phyloP scores from a whole-genome alignment of 495 filamentous ascomycete genomes.

The Viridothelium virens region DNA sequence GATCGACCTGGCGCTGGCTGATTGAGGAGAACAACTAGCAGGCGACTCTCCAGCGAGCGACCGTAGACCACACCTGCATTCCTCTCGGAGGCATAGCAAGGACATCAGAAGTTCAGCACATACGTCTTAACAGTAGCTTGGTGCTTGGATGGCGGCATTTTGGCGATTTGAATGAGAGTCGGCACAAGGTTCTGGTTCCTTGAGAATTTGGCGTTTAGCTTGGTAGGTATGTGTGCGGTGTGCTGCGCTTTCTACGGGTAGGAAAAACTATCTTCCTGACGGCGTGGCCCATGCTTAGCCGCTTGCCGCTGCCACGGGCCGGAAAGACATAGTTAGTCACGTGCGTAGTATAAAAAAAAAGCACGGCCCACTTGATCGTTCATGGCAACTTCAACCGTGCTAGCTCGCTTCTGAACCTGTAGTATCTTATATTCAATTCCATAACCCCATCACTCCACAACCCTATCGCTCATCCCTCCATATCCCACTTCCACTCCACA shows the following conservation, averaged over 20 bases:
- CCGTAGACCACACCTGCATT: conserved; percentile 56
- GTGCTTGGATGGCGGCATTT: conserved; percentile 21
- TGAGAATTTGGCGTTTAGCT: too few species aligned
- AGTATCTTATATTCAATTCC: neutral
- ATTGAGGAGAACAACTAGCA: conserved; percentile 19
- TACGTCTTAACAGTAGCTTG: conserved; percentile 24
- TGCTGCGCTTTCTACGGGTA: neutral
- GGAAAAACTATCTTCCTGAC: neutral
- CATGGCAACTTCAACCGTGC: too few species aligned
- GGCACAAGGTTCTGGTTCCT: too few species aligned
- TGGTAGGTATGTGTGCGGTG: neutral
- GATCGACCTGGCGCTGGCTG: conserved; percentile 64
- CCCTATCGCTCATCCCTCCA: neutral
- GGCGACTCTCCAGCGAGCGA: conserved; percentile 60
- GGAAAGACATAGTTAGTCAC: too few species aligned
- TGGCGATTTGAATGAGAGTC: conserved; percentile 11
- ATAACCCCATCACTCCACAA: neutral
- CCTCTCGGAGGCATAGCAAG: neutral
- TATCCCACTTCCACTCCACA: neutral
- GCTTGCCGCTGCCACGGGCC: too few species aligned
- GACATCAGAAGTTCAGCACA: conserved; percentile 14
- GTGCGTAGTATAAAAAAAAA: too few species aligned
- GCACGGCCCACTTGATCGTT: too few species aligned
- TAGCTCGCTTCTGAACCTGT: too few species aligned
- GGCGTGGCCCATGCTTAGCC: too few species aligned